Conservation (phyloP, 225 moss, liverwort and hornwort species). For the Polytrichum commune region DNA sequence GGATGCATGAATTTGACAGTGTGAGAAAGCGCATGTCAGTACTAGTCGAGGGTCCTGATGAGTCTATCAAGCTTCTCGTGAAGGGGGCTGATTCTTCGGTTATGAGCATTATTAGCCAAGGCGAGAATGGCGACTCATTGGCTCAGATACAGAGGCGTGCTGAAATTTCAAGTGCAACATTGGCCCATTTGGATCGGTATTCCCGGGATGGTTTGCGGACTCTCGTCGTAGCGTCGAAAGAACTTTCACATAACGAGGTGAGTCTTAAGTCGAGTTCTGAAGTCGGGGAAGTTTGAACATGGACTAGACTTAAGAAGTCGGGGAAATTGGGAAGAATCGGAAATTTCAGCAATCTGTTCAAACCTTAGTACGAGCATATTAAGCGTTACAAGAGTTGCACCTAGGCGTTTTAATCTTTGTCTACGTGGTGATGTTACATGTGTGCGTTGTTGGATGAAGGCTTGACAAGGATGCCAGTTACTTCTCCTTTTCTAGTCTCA, state of each 20-base stretch:
- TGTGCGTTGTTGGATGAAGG: no score
- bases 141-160: slow-evolving; percentile 26
- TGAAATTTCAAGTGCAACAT: slow-evolving; percentile 36
- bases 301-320: no score
- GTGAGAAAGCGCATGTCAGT: slow-evolving; percentile 94
- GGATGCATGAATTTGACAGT: slow-evolving; percentile 92
- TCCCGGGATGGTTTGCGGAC: slow-evolving; percentile 73
- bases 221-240: slow-evolving; percentile 70
- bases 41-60: slow-evolving; percentile 67
- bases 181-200: slow-evolving; percentile 61
- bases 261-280: no score
- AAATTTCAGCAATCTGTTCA: no score
- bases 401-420: no score
- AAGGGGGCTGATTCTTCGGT: slow-evolving; percentile 88
- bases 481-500: no score
- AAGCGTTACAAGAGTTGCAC: no score
- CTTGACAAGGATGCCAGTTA: no score
- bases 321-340: no score
- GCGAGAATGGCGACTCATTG: slow-evolving; percentile 15
- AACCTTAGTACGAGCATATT: no score
- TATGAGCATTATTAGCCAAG: slow-evolving; percentile 34
- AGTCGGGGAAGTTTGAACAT: no score
- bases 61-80: slow-evolving; percentile 64
- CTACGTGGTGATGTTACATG: no score
- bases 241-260: slow-evolving; percentile 50